Evolutionary conservation across 495 filamentous ascomycete species (phyloP).

Genomic region (Aspergillus sparsus): DNA sequence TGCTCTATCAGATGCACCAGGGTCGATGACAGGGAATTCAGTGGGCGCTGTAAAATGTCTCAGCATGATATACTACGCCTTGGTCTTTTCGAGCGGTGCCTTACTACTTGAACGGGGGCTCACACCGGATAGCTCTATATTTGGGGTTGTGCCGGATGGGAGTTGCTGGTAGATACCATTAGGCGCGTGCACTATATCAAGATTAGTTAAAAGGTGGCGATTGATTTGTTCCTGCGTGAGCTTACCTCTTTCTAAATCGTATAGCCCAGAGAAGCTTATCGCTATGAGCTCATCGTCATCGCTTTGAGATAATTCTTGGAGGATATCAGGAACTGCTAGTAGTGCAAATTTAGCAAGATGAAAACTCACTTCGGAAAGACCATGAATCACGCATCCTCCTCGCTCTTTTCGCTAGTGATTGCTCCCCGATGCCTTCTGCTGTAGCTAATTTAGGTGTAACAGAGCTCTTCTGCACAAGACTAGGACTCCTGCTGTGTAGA

Average conservation of each 20-base stretch:
- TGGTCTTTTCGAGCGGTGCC: not conserved
- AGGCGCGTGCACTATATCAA: constrained; percentile 30
- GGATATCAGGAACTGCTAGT: constrained; percentile 9
- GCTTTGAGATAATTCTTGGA: constrained; percentile 27
- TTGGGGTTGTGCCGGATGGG: constrained; percentile 12
- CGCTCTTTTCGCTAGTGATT: constrained; percentile 23
- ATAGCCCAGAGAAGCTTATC: constrained; percentile 34
- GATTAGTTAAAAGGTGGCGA: constrained; percentile 1
- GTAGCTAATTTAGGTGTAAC: constrained; percentile 19
- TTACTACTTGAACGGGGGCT: constrained; percentile 27
- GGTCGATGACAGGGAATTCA: constrained; percentile 10
- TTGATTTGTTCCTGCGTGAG: not conserved
- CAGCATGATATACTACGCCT: not conserved
- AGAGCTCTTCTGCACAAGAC: constrained; percentile 23
- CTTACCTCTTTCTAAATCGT: constrained; percentile 35
- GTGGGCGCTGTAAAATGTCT: constrained; percentile 8
- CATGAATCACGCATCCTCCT: constrained; percentile 31
- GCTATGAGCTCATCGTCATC: constrained; percentile 38
- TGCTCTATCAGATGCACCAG: constrained; percentile 7
- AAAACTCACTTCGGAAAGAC: constrained; percentile 30
- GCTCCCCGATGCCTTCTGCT: constrained; percentile 14
- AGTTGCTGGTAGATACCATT: constrained; percentile 30
- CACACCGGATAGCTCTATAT: constrained; percentile 13
- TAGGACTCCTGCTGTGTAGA: constrained; percentile 26
- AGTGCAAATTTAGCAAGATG: not conserved